Conservation (phyloP, 345 rosid genomes). For the Melaleuca quinquenervia region DNA sequence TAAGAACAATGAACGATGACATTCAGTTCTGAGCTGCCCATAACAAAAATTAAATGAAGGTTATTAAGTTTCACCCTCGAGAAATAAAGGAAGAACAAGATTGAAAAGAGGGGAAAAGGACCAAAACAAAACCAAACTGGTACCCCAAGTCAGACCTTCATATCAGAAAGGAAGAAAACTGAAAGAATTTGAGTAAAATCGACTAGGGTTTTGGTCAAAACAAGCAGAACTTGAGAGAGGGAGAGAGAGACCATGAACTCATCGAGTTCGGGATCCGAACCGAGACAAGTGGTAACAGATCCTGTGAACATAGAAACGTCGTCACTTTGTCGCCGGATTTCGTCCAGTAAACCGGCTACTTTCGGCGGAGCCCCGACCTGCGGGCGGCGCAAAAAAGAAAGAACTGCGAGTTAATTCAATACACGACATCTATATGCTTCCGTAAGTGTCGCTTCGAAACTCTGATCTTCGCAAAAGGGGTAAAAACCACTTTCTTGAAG, state of each 20-base stretch:
- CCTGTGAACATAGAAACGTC: not conserved
- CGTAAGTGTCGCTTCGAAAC: not conserved
- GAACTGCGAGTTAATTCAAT: not conserved
- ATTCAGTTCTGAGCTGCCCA: not conserved
- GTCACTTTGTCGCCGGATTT: not conserved
- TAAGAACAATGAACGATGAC: not conserved
- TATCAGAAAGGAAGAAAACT: not conserved
- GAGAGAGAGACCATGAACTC: constrained; percentile 41
- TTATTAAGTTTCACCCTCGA: not conserved
- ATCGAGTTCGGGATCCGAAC: constrained; percentile 52
- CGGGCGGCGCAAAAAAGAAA: not conserved
- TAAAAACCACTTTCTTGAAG: not conserved
- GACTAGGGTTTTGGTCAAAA: not conserved
- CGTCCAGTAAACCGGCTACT: constrained; percentile 22
- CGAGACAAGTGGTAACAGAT: constrained; percentile 3
- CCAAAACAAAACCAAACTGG: not conserved
- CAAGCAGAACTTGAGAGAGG: not conserved
- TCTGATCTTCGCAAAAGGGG: not conserved
- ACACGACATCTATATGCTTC: not conserved
- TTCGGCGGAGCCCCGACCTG: constrained; percentile 58
- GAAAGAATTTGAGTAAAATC: not conserved
- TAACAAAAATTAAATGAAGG: not conserved
- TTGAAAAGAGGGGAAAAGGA: not conserved
- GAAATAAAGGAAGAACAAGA: not conserved
- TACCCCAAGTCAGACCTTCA: not conserved